Evolutionary conservation across 1,284 basidiomycete species (phyloP), one percentile per base, ranked within the genome.

Genomic region (Stygiomarasmius scandens): DNA sequence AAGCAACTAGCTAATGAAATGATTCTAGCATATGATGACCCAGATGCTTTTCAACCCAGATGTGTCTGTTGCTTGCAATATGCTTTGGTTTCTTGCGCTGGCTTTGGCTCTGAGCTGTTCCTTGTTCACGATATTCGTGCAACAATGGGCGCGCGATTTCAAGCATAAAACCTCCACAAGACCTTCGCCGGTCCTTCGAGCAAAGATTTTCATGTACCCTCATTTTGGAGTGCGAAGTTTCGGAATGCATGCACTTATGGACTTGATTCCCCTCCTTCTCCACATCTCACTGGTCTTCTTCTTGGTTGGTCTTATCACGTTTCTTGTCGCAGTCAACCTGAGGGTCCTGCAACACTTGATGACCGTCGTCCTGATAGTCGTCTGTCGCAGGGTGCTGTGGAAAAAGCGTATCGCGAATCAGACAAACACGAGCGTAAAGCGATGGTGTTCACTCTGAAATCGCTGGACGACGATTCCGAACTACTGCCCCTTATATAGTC

Each of bases 221-320:
- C 25, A 49, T 24, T 6, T 16, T 4, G 47, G 47, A 24, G n/a
- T 32, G 11, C 24, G 29, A 10, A 10, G 22, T 27, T 49, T 22
- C 23, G 29, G 29, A 5, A 49, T 73, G 1, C 56, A 62, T 11
- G 60, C 59, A 10, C 65, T 70, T 14, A 61, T 73, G 14, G 59
- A 66, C 1, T 48, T 63, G 14, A 63, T 73, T 1, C 69, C 71
- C 1, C 43, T 69, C 2, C 60, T 73, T 5, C 62, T 73, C 16
- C 67, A 73, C 44, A 47, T 65, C 19, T 62, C 71, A 0, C 58
- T 72, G 5, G 51, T 65, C 5, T 61, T 72, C 5, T 74, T 73
- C 61, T 65, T 72, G 19, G 60, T 58, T 2, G 72, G 73, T 24
- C 23, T 49, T 1, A 10, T 49, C 47, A 22, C 10, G 4, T 49